These are phyloP conservation scores for Mucuna pruriens DNA, from an alignment of 306 rosid genomes.

Conservation along the genomic window DNA sequence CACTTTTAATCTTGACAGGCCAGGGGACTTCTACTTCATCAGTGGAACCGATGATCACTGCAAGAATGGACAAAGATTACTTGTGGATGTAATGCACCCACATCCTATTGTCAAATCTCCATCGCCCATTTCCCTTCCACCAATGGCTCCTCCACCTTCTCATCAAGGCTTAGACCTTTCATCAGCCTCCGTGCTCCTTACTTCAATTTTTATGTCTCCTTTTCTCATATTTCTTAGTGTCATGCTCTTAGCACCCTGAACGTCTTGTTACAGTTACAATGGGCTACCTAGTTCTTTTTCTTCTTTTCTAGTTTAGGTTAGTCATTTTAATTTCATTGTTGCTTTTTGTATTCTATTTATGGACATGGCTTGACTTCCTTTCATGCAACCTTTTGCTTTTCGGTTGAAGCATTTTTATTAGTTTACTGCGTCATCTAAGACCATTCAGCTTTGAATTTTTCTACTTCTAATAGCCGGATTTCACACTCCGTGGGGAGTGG, in stretches of 20 bases:
- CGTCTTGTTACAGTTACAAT: background rate
- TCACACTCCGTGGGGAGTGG: background rate
- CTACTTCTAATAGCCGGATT: background rate
- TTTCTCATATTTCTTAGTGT: conserved; percentile 34
- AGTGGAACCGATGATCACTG: conserved; percentile 72
- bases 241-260: conserved; percentile 26
- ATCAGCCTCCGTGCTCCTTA: conserved; percentile 21
- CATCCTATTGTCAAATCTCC: conserved; percentile 48
- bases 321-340: background rate
- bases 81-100: conserved; percentile 71
- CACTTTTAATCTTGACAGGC: conserved; percentile 60
- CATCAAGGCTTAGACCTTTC: conserved; percentile 32
- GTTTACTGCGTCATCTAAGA: background rate
- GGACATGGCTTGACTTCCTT: background rate
- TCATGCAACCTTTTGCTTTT: background rate
- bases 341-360: conserved; percentile 17
- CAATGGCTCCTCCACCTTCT: conserved; percentile 50
- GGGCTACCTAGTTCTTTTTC: too few species aligned
- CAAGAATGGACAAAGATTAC: conserved; percentile 65
- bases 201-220: conserved; percentile 35
- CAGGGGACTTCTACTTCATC: conserved; percentile 79
- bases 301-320: background rate
- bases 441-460: background rate
- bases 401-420: conserved; percentile 1
- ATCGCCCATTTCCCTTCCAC: conserved; percentile 38